Conservation (phyloP, 495 filamentous ascomycete genomes). For the Trichoderma virens region DNA sequence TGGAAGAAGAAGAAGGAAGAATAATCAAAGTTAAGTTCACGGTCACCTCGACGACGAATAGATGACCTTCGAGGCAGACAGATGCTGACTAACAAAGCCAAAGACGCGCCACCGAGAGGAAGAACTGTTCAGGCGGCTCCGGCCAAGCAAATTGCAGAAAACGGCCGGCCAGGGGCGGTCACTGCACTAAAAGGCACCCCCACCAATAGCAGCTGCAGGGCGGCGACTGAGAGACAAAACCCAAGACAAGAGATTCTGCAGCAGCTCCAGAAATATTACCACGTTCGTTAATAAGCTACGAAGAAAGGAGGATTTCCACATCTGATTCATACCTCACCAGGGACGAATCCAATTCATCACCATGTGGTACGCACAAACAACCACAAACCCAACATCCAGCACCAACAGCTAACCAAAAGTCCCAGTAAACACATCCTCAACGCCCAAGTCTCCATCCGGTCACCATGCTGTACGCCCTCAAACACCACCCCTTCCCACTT, state of each 20-base stretch:
- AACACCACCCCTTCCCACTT: not conserved
- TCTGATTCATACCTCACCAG: too few relatives aligned
- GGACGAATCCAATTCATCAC: too few relatives aligned
- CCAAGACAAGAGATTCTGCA: too few relatives aligned
- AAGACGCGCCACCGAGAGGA: not conserved
- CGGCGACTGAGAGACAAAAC: not conserved
- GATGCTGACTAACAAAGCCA: not conserved
- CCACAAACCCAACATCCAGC: not conserved
- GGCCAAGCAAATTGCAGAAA: too few relatives aligned
- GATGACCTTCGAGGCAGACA: not conserved
- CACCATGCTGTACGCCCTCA: constrained; percentile 71
- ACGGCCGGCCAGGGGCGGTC: too few relatives aligned
- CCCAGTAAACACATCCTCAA: constrained; percentile 90
- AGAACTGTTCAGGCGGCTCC: not conserved
- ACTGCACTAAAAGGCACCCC: not conserved
- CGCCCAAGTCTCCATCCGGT: constrained; percentile 92
- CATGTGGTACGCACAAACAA: constrained; percentile 3
- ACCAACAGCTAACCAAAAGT: not conserved
- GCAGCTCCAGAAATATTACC: not conserved
- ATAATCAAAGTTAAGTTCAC: not conserved
- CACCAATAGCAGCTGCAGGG: not conserved
- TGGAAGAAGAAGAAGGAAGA: not conserved
- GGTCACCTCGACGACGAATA: not conserved
- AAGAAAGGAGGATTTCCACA: too few relatives aligned
- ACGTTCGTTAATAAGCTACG: not conserved